A percentile compares a stretch with the other conserved stretches of the same genome.
These are phyloP conservation scores for Rachicladosporium sp. DNA, from an alignment of 2,329 filamentous ascomycete genomes.

Conservation along the genomic window DNA sequence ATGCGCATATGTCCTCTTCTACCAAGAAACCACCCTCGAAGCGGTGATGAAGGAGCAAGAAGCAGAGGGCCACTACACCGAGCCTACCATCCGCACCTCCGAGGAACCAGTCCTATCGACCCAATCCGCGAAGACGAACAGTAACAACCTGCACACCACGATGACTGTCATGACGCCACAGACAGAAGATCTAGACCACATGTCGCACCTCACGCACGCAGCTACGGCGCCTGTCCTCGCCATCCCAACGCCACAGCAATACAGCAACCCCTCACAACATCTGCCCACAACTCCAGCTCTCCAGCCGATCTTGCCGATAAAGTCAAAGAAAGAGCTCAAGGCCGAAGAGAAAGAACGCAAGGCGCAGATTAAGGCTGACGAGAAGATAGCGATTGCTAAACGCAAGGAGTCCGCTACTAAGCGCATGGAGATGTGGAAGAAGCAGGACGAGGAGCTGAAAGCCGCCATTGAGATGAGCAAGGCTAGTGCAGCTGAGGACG, in stretches of 20 bases:
- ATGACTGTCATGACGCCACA: conserved; percentile 27
- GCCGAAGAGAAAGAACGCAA: conserved; percentile 47
- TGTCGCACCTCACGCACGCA: conserved; percentile 52
- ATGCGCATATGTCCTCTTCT: conserved; percentile 94
- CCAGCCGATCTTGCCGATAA: conserved; percentile 39
- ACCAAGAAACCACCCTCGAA: conserved; percentile 74
- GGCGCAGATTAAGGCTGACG: conserved; percentile 45
- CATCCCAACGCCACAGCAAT: neutral
- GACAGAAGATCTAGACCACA: conserved; percentile 34
- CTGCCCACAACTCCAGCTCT: conserved; percentile 25
- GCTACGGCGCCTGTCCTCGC: conserved; percentile 38
- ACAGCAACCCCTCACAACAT: conserved; percentile 19
- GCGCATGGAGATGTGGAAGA: conserved; percentile 44
- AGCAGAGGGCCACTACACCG: conserved; percentile 47
- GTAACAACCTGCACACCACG: conserved; percentile 19
- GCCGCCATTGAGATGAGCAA: conserved; percentile 56
- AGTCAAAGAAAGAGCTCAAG: conserved; percentile 55
- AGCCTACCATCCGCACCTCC: conserved; percentile 18
- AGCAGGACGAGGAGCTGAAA: conserved; percentile 51
- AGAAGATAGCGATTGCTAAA: conserved; percentile 31
- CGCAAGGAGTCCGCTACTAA: conserved; percentile 22
- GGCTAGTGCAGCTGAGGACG: conserved; percentile 45
- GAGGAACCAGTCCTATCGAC: conserved; percentile 16
- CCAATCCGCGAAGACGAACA: conserved; percentile 7
- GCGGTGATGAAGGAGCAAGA: conserved; percentile 68